Percentiles rank a stretch among this genome's conserved stretches.
phyloP scores from a whole-genome alignment of 2,329 filamentous ascomycete genomes.

The Graphiopsis chlorocephala region DNA sequence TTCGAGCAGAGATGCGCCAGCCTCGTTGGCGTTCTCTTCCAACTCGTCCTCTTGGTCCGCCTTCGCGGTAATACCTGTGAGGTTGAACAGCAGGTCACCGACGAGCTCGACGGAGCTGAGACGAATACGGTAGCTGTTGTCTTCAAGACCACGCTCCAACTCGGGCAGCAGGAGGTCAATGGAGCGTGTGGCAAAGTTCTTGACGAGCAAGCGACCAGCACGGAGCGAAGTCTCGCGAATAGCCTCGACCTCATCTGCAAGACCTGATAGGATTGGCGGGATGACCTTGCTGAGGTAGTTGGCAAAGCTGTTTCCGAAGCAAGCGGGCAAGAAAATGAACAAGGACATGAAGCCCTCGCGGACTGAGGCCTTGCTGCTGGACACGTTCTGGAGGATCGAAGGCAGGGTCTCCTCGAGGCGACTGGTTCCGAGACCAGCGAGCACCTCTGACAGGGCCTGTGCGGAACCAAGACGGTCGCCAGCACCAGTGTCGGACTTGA shows the following conservation, averaged over 20 bases:
- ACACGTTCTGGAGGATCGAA: constrained; percentile 93
- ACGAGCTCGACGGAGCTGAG: constrained; percentile 97
- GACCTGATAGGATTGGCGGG: constrained; percentile 85
- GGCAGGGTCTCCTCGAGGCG: constrained; percentile 93
- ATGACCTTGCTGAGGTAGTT: constrained; percentile 95
- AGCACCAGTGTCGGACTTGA: constrained; percentile 95
- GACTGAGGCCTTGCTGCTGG: constrained; percentile 83
- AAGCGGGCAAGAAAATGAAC: constrained; percentile 98
- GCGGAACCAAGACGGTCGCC: constrained; percentile 94
- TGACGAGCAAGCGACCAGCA: constrained; percentile 89
- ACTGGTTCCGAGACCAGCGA: constrained; percentile 88
- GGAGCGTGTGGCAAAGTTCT: constrained; percentile 94
- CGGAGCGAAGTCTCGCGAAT: constrained; percentile 96
- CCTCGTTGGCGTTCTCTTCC: constrained; percentile 78
- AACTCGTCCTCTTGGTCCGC: constrained; percentile 74
- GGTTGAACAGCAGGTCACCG: constrained; percentile 93
- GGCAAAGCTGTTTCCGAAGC: constrained; percentile 97
- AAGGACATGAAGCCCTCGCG: constrained; percentile 99
- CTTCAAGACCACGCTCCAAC: constrained; percentile 91
- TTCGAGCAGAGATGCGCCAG: constrained; percentile 88
- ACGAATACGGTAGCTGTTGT: constrained; percentile 95
- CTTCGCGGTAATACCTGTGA: constrained; percentile 86
- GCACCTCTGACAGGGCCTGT: constrained; percentile 92
- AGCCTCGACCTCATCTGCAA: constrained; percentile 93
- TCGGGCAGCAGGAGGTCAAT: constrained; percentile 93